Evolutionary conservation across 495 filamentous ascomycete species (phyloP).

Genomic region (Daldinia vernicosa): DNA sequence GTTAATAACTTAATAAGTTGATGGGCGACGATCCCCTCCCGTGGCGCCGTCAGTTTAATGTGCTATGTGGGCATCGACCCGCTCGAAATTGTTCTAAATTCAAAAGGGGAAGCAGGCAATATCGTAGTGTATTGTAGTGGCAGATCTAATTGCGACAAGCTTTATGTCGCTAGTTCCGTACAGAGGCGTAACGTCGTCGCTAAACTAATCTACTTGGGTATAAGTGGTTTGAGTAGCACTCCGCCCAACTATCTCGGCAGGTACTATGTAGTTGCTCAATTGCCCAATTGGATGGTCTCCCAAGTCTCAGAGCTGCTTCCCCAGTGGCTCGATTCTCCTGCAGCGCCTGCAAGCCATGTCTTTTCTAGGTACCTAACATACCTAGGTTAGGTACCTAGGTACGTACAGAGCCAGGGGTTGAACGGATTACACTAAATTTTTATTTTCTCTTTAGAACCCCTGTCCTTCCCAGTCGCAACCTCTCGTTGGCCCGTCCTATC

Average conservation of each 20-base stretch:
- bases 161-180: conserved; percentile 1
- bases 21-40: conserved; percentile 22
- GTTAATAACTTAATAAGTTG: conserved; percentile 3
- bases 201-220: background rate
- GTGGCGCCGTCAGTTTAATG: conserved; percentile 16
- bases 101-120: background rate
- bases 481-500: conserved; percentile 3
- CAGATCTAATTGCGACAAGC: background rate
- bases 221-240: background rate
- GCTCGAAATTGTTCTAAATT: background rate
- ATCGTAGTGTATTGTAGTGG: background rate
- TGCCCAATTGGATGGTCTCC: conserved; percentile 31
- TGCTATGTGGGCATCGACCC: conserved; percentile 36
- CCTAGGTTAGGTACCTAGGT: background rate
- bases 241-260: background rate
- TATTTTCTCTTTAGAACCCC: conserved; percentile 6
- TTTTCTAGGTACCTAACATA: conserved; percentile 9
- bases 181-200: background rate
- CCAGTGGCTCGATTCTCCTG: conserved; percentile 32
- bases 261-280: conserved; percentile 8
- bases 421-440: conserved; percentile 5
- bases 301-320: conserved; percentile 22
- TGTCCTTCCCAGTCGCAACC: conserved; percentile 5
- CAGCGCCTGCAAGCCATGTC: conserved; percentile 25
- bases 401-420: conserved; percentile 18